Evolutionary conservation across 2,329 filamentous ascomycete species (phyloP), one percentile per base, ranked within the genome.

Genomic region (Botrytis paeoniae): DNA sequence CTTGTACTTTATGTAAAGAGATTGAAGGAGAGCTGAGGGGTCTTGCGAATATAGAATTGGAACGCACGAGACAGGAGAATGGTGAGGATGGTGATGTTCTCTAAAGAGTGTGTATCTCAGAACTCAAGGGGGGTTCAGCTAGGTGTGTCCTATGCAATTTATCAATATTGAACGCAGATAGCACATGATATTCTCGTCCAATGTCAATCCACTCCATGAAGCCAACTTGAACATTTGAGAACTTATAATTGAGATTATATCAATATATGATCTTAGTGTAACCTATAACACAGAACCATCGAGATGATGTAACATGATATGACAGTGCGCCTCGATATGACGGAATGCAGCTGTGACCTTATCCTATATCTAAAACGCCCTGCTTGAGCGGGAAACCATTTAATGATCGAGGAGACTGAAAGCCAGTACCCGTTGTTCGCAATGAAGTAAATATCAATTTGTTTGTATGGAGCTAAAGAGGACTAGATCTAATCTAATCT

Each of bases 1-100:
- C 76, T 62, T 73, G 57, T 68, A 43, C 68, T 45, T 51, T 66
- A 25, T 75, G 74, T 62, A n/a, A 57, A 37, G 70, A 43, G 10
- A 32, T 74, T 43, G 59, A 73, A 35, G 45, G 39, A 7, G 75
- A 76, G 45, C 66, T 77, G 66, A 74, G 54, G 14, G 74, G 63
- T 45, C 70, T 76, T 10, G 29, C 35, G 16, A 22, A n/a, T 35
- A 12, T 71, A 12, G 70, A 59, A 41, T 14, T 18, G 54, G 60
- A n/a, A 32, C 41, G 60, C 16, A 29, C 20, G 32, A 32, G 37
- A 12, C 43, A 71, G 35, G 41, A 25, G 14, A 32, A 37, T 22
- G 69, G 39, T n/a, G 41, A n/a, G 39, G 29, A 48, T 63, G 54
- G 22, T 35, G 32, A 29, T 45, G 37, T n/a, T 45, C 39, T 70